Evolutionary conservation across 495 filamentous ascomycete species (phyloP).

Genomic region (Penicillium verhagenii): DNA sequence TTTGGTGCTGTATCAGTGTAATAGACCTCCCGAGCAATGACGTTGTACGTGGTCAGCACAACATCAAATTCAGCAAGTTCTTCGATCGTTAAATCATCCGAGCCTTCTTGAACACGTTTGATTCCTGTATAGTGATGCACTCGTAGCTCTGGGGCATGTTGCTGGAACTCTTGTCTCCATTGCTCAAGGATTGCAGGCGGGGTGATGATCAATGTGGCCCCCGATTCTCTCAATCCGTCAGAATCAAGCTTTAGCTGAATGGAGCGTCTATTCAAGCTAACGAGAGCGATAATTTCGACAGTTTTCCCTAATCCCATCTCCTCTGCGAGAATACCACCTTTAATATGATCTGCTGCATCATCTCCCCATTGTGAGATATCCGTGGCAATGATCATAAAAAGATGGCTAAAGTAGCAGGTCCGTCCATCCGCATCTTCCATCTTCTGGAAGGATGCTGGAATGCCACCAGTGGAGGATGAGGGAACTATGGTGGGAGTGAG

Average conservation of each 20-base stretch:
- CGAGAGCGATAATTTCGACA: slow-evolving; percentile 78
- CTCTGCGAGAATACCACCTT: slow-evolving; percentile 75
- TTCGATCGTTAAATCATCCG: slow-evolving; percentile 49
- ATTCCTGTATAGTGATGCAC: slow-evolving; percentile 52
- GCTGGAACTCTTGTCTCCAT: slow-evolving; percentile 77
- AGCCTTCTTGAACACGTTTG: slow-evolving; percentile 36
- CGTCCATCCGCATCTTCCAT: slow-evolving; percentile 50
- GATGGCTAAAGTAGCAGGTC: slow-evolving; percentile 58
- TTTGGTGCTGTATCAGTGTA: slow-evolving; percentile 63
- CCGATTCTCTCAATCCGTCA: slow-evolving; percentile 32
- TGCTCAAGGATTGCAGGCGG: slow-evolving; percentile 79
- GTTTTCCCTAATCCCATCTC: slow-evolving; percentile 98
- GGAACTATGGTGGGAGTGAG: slow-evolving; percentile 14
- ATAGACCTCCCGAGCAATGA: slow-evolving; percentile 75
- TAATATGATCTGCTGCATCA: slow-evolving; percentile 35
- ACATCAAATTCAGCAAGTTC: slow-evolving; percentile 62
- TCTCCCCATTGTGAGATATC: slow-evolving; percentile 50
- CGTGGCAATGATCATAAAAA: slow-evolving; percentile 60
- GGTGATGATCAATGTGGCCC: slow-evolving; percentile 83
- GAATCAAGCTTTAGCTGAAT: slow-evolving; percentile 23
- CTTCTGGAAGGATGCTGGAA: slow-evolving; percentile 35
- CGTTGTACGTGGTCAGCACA: slow-evolving; percentile 82
- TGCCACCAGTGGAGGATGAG: slow-evolving; percentile 9
- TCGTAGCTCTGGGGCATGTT: slow-evolving; percentile 63
- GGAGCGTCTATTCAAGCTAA: slow-evolving; percentile 58